Evolutionary conservation across 106 monocot genomes (phyloP).

Genomic region (Platanthera zijinensis): DNA sequence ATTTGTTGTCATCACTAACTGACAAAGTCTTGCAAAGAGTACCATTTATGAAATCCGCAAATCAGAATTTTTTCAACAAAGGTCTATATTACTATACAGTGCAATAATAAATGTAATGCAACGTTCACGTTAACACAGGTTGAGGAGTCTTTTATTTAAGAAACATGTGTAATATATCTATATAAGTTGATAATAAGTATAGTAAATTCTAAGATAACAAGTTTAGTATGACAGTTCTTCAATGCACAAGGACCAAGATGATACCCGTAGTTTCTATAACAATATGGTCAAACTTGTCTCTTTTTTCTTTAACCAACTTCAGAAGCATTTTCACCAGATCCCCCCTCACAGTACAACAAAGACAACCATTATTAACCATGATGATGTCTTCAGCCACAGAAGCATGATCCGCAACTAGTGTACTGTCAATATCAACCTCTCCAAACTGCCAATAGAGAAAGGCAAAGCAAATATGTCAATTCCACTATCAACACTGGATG

Average conservation of each 20-base stretch:
- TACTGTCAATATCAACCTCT: slow-evolving; percentile 92
- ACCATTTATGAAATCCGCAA: neutral
- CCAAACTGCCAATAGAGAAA: slow-evolving; percentile 58
- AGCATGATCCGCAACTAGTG: slow-evolving; percentile 80
- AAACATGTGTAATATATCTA: neutral
- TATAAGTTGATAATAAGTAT: neutral
- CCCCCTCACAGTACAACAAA: slow-evolving; percentile 93
- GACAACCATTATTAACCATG: slow-evolving; percentile 94
- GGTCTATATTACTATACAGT: neutral
- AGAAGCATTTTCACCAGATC: slow-evolving; percentile 94
- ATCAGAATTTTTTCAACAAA: neutral
- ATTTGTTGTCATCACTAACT: neutral
- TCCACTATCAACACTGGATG: neutral
- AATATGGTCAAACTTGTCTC: slow-evolving; percentile 90
- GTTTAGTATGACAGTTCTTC: neutral
- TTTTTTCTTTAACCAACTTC: slow-evolving; percentile 64
- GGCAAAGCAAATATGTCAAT: neutral
- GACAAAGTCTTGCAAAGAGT: neutral
- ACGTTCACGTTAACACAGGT: neutral
- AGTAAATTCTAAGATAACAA: neutral
- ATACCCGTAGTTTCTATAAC: slow-evolving; percentile 94
- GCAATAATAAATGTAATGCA: neutral
- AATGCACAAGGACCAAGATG: neutral
- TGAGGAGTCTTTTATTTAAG: neutral
- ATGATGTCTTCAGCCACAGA: slow-evolving; percentile 87